Conservation (phyloP, 306 rosid species). For the Oemleria cerasiformis region DNA sequence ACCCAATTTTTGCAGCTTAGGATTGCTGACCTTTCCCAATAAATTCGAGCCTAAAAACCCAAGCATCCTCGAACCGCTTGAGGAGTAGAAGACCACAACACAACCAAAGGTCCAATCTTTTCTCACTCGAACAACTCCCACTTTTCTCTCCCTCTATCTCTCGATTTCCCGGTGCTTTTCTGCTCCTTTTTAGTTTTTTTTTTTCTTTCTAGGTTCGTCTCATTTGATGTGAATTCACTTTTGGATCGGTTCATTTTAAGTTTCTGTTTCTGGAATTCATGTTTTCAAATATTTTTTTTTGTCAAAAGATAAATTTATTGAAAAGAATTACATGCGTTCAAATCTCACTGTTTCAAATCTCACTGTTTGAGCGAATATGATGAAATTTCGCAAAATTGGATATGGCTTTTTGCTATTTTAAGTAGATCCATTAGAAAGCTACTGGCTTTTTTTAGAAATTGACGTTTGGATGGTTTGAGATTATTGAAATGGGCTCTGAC, state of each 20-base stretch:
- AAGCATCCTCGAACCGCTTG: slow-evolving; percentile 2
- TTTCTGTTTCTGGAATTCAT: not conserved
- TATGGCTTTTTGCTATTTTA: not conserved
- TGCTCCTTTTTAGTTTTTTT: not conserved
- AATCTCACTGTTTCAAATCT: too few species aligned
- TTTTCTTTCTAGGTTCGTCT: not conserved
- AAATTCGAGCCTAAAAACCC: slow-evolving; percentile 3
- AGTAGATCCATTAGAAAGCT: not conserved
- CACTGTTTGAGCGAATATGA: too few species aligned
- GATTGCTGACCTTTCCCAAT: not conserved
- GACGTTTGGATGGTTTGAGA: not conserved
- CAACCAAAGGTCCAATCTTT: not conserved
- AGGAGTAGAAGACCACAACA: not conserved
- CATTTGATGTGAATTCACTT: not conserved
- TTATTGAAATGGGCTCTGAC: not conserved
- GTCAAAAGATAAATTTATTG: too few species aligned
- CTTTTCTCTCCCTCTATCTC: slow-evolving; percentile 9
- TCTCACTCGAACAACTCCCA: slow-evolving; percentile 4
- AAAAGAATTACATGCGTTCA: too few species aligned
- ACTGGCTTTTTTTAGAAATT: not conserved
- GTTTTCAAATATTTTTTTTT: too few species aligned
- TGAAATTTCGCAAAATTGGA: not conserved
- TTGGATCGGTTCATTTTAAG: not conserved
- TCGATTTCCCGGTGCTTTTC: not conserved
- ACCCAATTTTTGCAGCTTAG: slow-evolving; percentile 18